A percentile compares a stretch with the other conserved stretches of the same genome.
phyloP scores from a whole-genome alignment of 1,284 basidiomycete genomes.

The Cryptococcus sp. region DNA sequence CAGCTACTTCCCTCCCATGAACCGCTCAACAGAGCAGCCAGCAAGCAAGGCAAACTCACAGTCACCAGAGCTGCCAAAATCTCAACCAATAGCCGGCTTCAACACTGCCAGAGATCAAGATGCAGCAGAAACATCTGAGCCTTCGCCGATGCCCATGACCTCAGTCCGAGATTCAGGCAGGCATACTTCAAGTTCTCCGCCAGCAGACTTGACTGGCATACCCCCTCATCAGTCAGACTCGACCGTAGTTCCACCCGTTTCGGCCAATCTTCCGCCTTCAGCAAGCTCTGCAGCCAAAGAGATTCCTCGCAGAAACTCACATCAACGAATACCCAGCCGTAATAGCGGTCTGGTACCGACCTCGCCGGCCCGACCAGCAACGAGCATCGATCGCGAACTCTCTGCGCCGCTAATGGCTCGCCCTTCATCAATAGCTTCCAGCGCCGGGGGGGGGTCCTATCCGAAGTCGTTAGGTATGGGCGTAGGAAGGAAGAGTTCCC shows the following conservation, averaged over 20 bases:
- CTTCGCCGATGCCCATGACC: not conserved
- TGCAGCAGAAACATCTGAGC: not conserved
- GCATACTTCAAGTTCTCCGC: no score
- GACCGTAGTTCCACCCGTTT: not conserved
- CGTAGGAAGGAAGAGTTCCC: not conserved
- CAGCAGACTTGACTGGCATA: no score
- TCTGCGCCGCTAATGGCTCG: not conserved
- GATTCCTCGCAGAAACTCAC: not conserved
- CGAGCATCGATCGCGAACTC: not conserved
- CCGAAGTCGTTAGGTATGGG: not conserved
- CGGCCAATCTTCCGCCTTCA: no score
- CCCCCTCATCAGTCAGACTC: no score
- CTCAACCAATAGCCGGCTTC: not conserved
- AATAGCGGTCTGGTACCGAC: not conserved
- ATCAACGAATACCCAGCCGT: not conserved
- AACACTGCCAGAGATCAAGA: not conserved
- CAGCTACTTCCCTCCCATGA: constrained; percentile 21
- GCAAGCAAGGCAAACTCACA: constrained; percentile 2
- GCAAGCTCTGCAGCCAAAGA: no score
- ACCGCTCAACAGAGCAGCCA: constrained; percentile 2
- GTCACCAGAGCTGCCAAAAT: constrained; percentile 3
- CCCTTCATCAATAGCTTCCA: not conserved
- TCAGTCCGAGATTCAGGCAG: constrained; percentile 2
- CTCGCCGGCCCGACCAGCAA: not conserved
- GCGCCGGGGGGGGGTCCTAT: not conserved